Percentiles rank a stretch among this genome's conserved stretches.
Conservation (phyloP, 1,284 basidiomycete species). For the Heimioporus retisporus region DNA sequence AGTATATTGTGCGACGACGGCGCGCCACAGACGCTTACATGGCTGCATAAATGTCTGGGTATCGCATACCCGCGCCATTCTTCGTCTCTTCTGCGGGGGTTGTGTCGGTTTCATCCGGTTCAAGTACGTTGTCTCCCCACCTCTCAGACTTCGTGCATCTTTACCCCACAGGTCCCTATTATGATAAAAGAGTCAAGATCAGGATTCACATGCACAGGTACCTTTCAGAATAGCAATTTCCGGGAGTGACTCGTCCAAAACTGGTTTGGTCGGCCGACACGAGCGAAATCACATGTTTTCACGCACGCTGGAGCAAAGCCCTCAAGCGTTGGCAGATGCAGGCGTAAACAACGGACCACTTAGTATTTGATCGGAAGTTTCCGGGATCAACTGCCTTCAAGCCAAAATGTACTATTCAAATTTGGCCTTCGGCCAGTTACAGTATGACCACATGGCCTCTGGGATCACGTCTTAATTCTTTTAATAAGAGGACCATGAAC, state of each 20-base stretch:
- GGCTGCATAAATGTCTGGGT: slow-evolving; percentile 42
- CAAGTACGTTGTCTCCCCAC: slow-evolving; percentile 39
- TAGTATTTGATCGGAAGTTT: no score
- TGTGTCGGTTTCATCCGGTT: slow-evolving; percentile 6
- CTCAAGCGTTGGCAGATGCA: slow-evolving; percentile 4
- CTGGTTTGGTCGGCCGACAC: slow-evolving; percentile 35
- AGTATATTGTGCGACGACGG: slow-evolving; percentile 3
- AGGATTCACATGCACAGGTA: slow-evolving; percentile 37
- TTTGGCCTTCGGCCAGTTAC: no score
- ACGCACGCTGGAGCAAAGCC: slow-evolving; percentile 26
- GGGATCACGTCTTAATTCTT: no score
- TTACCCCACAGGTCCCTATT: slow-evolving; percentile 49
- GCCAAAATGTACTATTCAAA: no score
- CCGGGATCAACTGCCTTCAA: no score
- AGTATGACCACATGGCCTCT: no score
- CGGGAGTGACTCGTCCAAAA: slow-evolving; percentile 32
- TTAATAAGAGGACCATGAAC: no score
- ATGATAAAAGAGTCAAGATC: slow-evolving; percentile 49
- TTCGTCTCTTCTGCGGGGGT: slow-evolving; percentile 24
- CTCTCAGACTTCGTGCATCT: slow-evolving; percentile 50
- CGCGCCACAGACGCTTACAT: slow-evolving; percentile 29
- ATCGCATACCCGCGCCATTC: slow-evolving; percentile 38
- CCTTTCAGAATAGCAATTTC: slow-evolving; percentile 39
- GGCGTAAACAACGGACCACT: not conserved
- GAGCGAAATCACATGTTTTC: slow-evolving; percentile 38